Conservation (phyloP, 2,329 filamentous ascomycete species). For the Fusarium armeniacum region DNA sequence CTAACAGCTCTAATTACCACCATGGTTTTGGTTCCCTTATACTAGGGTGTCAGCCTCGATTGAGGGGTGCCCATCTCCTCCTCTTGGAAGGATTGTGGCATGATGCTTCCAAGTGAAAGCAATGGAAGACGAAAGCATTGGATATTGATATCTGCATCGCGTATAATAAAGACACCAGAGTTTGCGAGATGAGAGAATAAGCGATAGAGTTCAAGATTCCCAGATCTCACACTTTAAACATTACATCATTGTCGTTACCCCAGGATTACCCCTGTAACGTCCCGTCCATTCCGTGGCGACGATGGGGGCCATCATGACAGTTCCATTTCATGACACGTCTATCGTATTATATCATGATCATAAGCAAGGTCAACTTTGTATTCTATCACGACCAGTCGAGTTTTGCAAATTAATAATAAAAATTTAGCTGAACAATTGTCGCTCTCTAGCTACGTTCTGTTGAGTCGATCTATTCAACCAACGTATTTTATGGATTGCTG, state of each 20-base stretch:
- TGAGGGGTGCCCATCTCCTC: slow-evolving; percentile 18
- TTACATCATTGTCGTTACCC: slow-evolving; percentile 32
- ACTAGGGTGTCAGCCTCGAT: slow-evolving; percentile 36
- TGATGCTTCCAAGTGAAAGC: background rate
- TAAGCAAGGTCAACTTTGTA: background rate
- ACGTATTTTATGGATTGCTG: background rate
- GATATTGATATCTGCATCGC: too few relatives aligned
- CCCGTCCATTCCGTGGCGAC: background rate
- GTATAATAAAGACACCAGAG: background rate
- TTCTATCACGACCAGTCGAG: background rate
- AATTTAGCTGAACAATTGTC: background rate
- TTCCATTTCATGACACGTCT: slow-evolving; percentile 6
- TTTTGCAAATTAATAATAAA: background rate
- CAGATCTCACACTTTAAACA: background rate
- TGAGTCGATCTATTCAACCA: slow-evolving; percentile 4
- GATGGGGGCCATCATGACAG: slow-evolving; percentile 23
- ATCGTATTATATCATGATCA: background rate
- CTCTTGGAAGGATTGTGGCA: background rate
- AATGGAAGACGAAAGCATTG: background rate
- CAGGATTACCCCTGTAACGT: slow-evolving; percentile 29
- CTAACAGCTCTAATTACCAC: slow-evolving; percentile 34
- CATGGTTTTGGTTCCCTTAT: slow-evolving; percentile 16
- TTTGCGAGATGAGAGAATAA: background rate
- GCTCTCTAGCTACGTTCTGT: background rate
- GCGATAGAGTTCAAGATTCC: background rate